Base-by-base conservation (phyloP, 2,329 filamentous ascomycete species). In the Cryphonectria radicalis region DNA sequence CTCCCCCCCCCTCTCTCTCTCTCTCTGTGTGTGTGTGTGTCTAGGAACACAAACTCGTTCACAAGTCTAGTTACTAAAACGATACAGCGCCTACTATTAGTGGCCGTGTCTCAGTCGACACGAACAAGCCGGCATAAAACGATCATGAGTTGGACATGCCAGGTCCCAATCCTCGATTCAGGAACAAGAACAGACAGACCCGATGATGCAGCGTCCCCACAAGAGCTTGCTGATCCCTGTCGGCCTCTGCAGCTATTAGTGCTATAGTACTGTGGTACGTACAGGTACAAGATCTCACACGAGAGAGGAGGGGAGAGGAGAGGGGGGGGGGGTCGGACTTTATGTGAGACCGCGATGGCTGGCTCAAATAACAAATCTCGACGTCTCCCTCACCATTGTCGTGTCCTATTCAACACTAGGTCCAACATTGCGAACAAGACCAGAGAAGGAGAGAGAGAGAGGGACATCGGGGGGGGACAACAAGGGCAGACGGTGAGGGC, bases 141-240 rank as follows among this genome's bases (percentile, higher is more conserved):
- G 42, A 40, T 32, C 62, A 64, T 32, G 62, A 35, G 14, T 53
- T 65, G 25, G n/a, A 19, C 63, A 32, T 25, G 46, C 8, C 40
- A 53, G 42, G 19, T 37, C n/a, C 10, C 63, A 1, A n/a, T 46
- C 43, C 42, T 46, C 62, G 42, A 65, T 65, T 32, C 63, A 65
- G 63, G 43, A 50, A 50, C 63, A 35, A 65, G 63, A 53, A 53
- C 28, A 50, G 43, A 64, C 62, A 43, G 59, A 32, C 22, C 63
- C 42, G 42, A 53, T 65, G 40, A n/a, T 65, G 63, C 63, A 65
- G 63, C 63, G 63, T 50, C 63, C 11, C 42, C 63, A 65, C 63
- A 50, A 65, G 43, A 65, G 63, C 63, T 65, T 19, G 17, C 42
- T 22, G 19, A 64, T 43, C 62, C 62, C 17, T 64, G 62, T 64